Conservation (phyloP, 805 yeast species). For the Priceomyces fermenticarens region DNA sequence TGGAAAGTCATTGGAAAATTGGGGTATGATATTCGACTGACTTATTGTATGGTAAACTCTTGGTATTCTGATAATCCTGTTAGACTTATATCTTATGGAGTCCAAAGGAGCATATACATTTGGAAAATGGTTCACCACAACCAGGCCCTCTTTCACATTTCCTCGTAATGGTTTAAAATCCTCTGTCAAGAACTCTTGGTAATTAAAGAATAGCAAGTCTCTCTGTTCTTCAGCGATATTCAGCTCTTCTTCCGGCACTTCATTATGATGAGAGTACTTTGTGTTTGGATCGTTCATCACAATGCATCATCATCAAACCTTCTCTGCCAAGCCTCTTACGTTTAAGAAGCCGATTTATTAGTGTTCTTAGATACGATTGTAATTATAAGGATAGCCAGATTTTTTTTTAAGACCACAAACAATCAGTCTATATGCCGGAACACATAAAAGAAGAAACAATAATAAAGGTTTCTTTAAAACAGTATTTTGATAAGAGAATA, state of each 20-base stretch:
- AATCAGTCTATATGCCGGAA: too few relatives aligned
- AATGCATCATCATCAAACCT: too few relatives aligned
- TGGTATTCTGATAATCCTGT: conserved; percentile 68
- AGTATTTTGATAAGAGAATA: too few relatives aligned
- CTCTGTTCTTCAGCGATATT: neutral
- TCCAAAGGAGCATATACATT: conserved; percentile 42
- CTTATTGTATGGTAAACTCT: conserved; percentile 36
- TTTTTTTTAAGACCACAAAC: too few relatives aligned
- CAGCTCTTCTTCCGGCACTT: neutral
- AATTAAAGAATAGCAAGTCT: conserved; percentile 52
- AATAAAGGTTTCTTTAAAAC: too few relatives aligned
- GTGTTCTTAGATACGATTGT: too few relatives aligned
- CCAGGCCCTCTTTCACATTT: conserved; percentile 16
- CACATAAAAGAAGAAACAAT: too few relatives aligned
- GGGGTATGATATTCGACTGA: conserved; percentile 45
- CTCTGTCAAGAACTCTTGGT: conserved; percentile 54
- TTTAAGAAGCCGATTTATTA: neutral
- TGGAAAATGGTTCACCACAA: conserved; percentile 67
- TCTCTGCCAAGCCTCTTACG: too few relatives aligned
- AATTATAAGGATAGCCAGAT: too few relatives aligned
- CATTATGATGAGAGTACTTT: conserved; percentile 12
- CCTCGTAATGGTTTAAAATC: conserved; percentile 19
- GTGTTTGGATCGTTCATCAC: conserved; percentile 18
- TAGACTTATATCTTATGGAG: conserved; percentile 26
- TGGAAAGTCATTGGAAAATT: conserved; percentile 53